Percentiles rank a stretch among this genome's conserved stretches.
Evolutionary conservation across 1,139 yeast genomes (phyloP).

Genomic region (Arxiozyma heterogenica): DNA sequence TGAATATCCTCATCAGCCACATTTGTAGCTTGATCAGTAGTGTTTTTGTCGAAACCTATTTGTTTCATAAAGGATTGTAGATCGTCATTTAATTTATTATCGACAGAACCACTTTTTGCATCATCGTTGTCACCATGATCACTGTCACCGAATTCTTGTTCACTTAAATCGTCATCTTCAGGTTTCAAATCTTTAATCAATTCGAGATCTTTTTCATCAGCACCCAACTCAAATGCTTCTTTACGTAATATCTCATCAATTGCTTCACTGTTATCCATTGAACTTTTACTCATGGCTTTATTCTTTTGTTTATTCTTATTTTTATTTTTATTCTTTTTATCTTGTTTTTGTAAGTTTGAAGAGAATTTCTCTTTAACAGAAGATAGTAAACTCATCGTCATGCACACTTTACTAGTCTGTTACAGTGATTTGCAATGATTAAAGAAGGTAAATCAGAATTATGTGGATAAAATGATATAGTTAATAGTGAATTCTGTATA

Average conservation of each 20-base stretch:
- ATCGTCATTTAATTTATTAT: slow-evolving; percentile 46
- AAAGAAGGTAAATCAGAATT: too few relatives aligned
- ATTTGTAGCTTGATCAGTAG: slow-evolving; percentile 24
- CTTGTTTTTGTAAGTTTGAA: slow-evolving; percentile 25
- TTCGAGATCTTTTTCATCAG: slow-evolving; percentile 58
- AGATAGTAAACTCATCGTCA: slow-evolving; percentile 20
- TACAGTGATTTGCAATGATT: neutral
- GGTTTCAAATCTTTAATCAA: slow-evolving; percentile 45
- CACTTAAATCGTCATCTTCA: slow-evolving; percentile 55
- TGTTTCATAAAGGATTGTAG: slow-evolving; percentile 56
- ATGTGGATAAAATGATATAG: too few relatives aligned
- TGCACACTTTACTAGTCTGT: neutral
- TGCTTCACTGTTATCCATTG: slow-evolving; percentile 3
- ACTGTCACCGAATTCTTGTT: slow-evolving; percentile 46
- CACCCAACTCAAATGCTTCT: slow-evolving; percentile 68
- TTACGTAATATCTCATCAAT: slow-evolving; percentile 43
- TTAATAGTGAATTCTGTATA: too few relatives aligned
- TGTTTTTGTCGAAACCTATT: slow-evolving; percentile 46
- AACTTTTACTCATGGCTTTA: slow-evolving; percentile 11
- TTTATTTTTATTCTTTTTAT: slow-evolving; percentile 19
- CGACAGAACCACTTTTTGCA: slow-evolving; percentile 35
- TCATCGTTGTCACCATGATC: slow-evolving; percentile 32
- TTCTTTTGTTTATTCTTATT: slow-evolving; percentile 8
- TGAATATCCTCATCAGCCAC: slow-evolving; percentile 21
- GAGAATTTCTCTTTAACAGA: slow-evolving; percentile 53